Evolutionary conservation across 495 filamentous ascomycete species (phyloP), one percentile per base, ranked within the genome.

Genomic region (Aspergillus carlsbadensis): DNA sequence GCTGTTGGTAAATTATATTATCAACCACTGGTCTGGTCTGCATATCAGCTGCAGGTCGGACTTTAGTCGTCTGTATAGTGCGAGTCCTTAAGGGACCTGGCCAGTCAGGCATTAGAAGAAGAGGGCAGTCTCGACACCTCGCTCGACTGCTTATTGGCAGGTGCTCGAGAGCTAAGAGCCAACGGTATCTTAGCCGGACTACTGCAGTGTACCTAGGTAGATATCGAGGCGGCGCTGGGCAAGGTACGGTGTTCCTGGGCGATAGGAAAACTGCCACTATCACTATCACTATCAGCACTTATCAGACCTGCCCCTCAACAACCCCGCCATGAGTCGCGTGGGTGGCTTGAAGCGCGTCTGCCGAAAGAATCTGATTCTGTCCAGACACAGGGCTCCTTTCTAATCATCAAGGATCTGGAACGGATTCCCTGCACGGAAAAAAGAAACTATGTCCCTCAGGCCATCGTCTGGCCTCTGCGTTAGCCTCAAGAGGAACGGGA

Each of bases 21-120:
- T 65, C 59, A 65, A 62, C 43, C 41, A 55, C 21, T 37, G 39
- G 43, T 41, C 21, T 39, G 47, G 15, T 17, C 18, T 62, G 59
- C 59, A 66, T 66, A 66, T 66, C 63, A 62, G 52, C 57, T 61
- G 54, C 57, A 66, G 63, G 57, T 56, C 57, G 34, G 46, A 8
- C 26, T 29, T 29, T 29, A 29, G 26, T 8, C 26, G 4, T 29
- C 26, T 29, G 26, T 29, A 29, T 29, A 29, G 26, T 29, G 26
- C 8, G 26, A 29, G 26, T 29, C 26, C 8, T 29, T 29, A 29
- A 29, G 26, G 26, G 26, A 29, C 26, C 8, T 29, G 26, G 26
- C 26, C 26, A 29, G 26, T 29, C 26, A 29, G 26, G 26, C 26
- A 29, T 29, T 29, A 15, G 34, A 20, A 50, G 34, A 33, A 20